A percentile compares a stretch with the other conserved stretches of the same genome.
phyloP scores from a whole-genome alignment of 148 eudicot genomes.

The Vaccinium darrowii region DNA sequence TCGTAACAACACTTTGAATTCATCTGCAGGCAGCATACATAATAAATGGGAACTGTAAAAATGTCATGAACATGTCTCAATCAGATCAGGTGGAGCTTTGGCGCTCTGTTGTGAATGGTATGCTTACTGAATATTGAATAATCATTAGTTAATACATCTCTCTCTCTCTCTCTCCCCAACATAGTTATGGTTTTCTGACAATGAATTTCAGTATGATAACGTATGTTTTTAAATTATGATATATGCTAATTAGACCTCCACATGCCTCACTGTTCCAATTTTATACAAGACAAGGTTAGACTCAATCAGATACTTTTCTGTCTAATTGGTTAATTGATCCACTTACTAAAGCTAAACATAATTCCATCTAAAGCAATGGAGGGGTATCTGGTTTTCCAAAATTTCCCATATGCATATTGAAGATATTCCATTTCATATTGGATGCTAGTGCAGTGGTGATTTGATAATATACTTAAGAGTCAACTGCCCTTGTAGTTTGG shows the following conservation, averaged over 20 bases:
- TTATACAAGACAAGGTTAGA: not conserved
- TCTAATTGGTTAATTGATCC: not conserved
- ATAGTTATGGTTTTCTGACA: not conserved
- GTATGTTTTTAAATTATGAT: not conserved
- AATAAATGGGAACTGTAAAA: constrained; percentile 87
- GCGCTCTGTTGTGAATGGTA: constrained; percentile 85
- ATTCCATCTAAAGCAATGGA: not conserved
- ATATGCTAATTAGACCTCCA: not conserved
- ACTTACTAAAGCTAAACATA: not conserved
- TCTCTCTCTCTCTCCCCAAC: not conserved
- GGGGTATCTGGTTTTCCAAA: not conserved
- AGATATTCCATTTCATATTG: not conserved
- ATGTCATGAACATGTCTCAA: constrained; percentile 95
- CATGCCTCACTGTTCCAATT: not conserved
- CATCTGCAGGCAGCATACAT: constrained; percentile 80
- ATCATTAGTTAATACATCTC: constrained; percentile 8
- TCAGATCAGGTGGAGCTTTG: constrained; percentile 84
- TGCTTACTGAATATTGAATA: not conserved
- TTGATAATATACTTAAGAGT: not conserved
- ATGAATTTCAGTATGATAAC: not conserved
- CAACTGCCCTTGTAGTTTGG: not conserved
- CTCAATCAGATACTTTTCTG: not conserved
- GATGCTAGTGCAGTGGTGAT: not conserved
- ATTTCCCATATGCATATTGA: not conserved
- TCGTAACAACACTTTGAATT: constrained; percentile 1